These are phyloP conservation scores for Paramyrothecium sp. DNA, from an alignment of 2,329 filamentous ascomycete species.

Conservation along the genomic window DNA sequence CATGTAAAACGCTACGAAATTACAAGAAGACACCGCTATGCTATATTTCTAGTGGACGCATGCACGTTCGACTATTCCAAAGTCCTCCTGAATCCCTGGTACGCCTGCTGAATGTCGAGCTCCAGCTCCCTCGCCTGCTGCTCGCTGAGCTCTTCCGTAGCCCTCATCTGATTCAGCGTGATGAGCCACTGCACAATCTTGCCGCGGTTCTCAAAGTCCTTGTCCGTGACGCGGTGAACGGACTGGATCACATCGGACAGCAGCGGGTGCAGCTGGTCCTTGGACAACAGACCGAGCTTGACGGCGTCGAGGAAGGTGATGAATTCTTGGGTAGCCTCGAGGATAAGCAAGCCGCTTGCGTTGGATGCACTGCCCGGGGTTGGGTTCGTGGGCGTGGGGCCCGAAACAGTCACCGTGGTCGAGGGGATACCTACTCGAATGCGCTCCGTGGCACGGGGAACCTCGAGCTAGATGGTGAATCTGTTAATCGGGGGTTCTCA, in stretches of 20 bases:
- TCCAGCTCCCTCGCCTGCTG: constrained; percentile 86
- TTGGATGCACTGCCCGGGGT: constrained; percentile 42
- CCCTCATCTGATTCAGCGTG: constrained; percentile 95
- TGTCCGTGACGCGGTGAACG: constrained; percentile 94
- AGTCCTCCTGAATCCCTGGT: constrained; percentile 87
- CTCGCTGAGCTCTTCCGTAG: constrained; percentile 84
- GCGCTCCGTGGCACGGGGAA: constrained; percentile 88
- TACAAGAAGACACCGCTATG: neutral
- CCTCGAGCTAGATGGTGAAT: constrained; percentile 68
- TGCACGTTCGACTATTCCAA: constrained; percentile 47
- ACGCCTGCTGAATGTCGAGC: constrained; percentile 91
- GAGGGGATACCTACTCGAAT: constrained; percentile 90
- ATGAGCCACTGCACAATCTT: constrained; percentile 99
- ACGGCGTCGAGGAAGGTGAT: constrained; percentile 97
- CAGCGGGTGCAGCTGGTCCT: constrained; percentile 93
- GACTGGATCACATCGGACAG: constrained; percentile 95
- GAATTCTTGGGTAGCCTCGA: constrained; percentile 94
- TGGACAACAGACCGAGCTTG: constrained; percentile 86
- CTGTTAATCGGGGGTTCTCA: neutral
- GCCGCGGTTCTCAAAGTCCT: constrained; percentile 90
- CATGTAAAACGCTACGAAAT: neutral
- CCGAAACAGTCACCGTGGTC: constrained; percentile 64
- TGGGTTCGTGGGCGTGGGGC: constrained; percentile 40
- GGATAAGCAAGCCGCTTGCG: constrained; percentile 66
- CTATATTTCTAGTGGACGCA: neutral